Conservation (phyloP, 169 alveolate species). For the Cryptosporidium parvum region DNA sequence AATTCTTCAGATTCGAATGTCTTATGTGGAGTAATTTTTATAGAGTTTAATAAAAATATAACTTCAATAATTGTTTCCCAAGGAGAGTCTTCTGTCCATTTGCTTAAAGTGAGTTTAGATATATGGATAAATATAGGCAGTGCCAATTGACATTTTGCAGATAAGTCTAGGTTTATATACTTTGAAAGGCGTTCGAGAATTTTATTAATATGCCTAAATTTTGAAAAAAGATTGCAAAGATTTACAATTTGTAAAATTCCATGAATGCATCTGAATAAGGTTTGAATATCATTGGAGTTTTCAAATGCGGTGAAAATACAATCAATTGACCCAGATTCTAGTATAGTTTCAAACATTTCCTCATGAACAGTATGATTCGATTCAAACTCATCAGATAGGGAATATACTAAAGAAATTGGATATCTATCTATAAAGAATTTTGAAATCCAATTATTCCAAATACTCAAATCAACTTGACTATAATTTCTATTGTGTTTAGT, state of each 20-base stretch:
- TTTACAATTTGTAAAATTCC: constrained; percentile 37
- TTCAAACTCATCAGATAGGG: not conserved
- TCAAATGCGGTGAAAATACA: constrained; percentile 45
- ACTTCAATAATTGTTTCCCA: constrained; percentile 30
- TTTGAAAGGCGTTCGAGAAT: constrained; percentile 11
- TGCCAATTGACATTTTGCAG: constrained; percentile 54
- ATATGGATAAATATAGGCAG: constrained; percentile 52
- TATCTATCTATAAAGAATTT: constrained; percentile 21
- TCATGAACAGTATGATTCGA: not conserved
- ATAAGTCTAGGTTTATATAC: constrained; percentile 30
- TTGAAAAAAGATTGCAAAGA: constrained; percentile 25
- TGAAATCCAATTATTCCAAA: constrained; percentile 34
- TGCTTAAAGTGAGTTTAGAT: constrained; percentile 3
- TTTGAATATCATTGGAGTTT: constrained; percentile 30
- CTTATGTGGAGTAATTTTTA: constrained; percentile 29
- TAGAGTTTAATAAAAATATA: constrained; percentile 32
- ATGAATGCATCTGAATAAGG: constrained; percentile 30
- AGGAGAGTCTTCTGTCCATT: constrained; percentile 52
- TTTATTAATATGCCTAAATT: constrained; percentile 6
- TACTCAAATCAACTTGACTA: not conserved
- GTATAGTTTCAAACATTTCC: constrained; percentile 15
- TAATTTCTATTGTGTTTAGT: not conserved
- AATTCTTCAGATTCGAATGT: constrained; percentile 34
- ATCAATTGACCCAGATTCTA: constrained; percentile 14
- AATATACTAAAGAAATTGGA: not conserved